Evolutionary conservation across 2,329 filamentous ascomycete genomes (phyloP).

Genomic region (Zymoseptoria crescenta): DNA sequence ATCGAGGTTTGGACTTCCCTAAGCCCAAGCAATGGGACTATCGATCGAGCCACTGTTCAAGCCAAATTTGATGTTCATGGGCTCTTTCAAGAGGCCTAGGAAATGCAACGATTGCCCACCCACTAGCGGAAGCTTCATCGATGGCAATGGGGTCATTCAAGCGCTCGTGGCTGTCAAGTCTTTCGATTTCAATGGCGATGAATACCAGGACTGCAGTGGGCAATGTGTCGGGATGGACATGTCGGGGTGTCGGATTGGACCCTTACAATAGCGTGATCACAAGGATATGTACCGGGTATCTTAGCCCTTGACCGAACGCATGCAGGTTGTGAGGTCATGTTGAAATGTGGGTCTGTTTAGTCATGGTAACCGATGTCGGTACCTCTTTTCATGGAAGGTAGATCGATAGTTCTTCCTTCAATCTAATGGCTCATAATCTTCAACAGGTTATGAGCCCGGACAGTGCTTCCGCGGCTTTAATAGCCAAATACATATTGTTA

Average conservation of each 20-base stretch:
- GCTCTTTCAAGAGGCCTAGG: too few relatives aligned
- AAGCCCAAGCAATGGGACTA: neutral
- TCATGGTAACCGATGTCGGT: too few relatives aligned
- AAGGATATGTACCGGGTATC: neutral
- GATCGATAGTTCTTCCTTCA: too few relatives aligned
- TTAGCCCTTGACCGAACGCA: neutral
- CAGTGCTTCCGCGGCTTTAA: too few relatives aligned
- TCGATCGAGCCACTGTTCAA: neutral
- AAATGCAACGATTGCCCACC: too few relatives aligned
- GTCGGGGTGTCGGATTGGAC: neutral
- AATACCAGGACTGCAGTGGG: neutral
- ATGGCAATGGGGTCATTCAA: too few relatives aligned
- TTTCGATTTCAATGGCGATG: neutral
- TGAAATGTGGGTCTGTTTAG: too few relatives aligned
- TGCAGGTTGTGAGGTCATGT: neutral
- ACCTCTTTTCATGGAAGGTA: too few relatives aligned
- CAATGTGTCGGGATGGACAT: neutral
- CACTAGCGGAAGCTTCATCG: too few relatives aligned
- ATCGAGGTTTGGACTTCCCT: neutral
- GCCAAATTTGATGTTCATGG: neutral
- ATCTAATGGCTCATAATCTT: too few relatives aligned
- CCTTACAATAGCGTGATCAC: neutral
- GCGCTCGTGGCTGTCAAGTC: neutral
- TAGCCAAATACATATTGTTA: too few relatives aligned
- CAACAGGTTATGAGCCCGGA: too few relatives aligned